Conservation (phyloP, 257 asterid species). For the Cruciata laevipes region DNA sequence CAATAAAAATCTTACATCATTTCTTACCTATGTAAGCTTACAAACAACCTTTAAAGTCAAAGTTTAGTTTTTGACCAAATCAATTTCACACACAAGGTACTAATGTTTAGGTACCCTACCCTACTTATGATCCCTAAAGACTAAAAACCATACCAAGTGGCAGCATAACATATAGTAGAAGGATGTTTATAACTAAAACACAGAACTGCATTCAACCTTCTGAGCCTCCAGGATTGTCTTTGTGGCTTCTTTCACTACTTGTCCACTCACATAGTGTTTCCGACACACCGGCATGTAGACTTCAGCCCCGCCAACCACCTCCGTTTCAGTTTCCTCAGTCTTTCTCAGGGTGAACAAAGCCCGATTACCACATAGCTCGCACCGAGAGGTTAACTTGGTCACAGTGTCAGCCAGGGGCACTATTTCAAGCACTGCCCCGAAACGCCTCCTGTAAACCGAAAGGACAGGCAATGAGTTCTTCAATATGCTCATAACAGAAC, state of each 20-base stretch:
- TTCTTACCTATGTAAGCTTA: not conserved
- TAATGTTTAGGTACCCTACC: not conserved
- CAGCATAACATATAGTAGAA: not conserved
- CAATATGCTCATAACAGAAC: not conserved
- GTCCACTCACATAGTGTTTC: slow-evolving; percentile 80
- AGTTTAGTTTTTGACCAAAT: not conserved
- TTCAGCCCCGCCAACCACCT: slow-evolving; percentile 78
- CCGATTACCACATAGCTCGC: slow-evolving; percentile 69
- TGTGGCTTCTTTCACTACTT: slow-evolving; percentile 70
- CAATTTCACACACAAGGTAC: not conserved
- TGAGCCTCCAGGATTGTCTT: slow-evolving; percentile 53
- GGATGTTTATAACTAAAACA: not conserved
- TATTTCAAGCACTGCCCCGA: slow-evolving; percentile 75
- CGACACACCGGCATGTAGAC: slow-evolving; percentile 96
- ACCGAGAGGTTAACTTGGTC: slow-evolving; percentile 68
- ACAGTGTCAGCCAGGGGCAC: slow-evolving; percentile 85
- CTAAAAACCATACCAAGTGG: not conserved
- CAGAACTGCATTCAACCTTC: slow-evolving; percentile 28
- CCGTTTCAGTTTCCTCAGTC: slow-evolving; percentile 68
- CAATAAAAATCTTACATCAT: not conserved
- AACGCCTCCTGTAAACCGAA: slow-evolving; percentile 54
- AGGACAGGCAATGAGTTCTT: not conserved
- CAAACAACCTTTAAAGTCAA: not conserved
- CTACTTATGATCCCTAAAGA: not conserved
- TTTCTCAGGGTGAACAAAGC: slow-evolving; percentile 84